These are phyloP conservation scores for Cordyceps fumosorosea DNA, from an alignment of 2,329 filamentous ascomycete genomes.

Conservation along the genomic window DNA sequence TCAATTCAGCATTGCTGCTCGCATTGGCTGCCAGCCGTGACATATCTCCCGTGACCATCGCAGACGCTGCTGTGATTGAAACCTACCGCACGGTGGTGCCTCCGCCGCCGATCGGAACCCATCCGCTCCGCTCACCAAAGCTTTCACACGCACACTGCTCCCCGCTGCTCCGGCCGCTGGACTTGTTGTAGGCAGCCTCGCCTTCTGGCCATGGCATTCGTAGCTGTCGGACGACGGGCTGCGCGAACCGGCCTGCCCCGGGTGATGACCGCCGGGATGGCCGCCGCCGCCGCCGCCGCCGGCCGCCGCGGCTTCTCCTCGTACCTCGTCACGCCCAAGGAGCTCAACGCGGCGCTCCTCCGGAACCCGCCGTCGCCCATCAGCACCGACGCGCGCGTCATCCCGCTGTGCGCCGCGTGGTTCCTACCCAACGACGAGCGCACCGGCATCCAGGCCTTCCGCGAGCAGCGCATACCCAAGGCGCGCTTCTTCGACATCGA, in stretches of 20 bases:
- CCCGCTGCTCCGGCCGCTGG: slow-evolving; percentile 7
- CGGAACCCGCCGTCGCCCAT: slow-evolving; percentile 75
- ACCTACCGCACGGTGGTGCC: not conserved
- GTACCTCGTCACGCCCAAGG: slow-evolving; percentile 79
- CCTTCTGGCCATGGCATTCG: slow-evolving; percentile 33
- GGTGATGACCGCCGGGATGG: slow-evolving; percentile 24
- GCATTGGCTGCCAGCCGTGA: not conserved
- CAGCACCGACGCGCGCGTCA: slow-evolving; percentile 72
- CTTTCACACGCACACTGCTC: slow-evolving; percentile 7
- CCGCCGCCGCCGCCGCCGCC: slow-evolving; percentile 19
- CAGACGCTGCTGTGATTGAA: not conserved
- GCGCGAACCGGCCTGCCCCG: slow-evolving; percentile 33
- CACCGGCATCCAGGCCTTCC: slow-evolving; percentile 74
- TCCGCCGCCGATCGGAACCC: not conserved
- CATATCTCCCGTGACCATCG: not conserved
- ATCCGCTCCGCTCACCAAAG: not conserved
- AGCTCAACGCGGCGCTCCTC: slow-evolving; percentile 74
- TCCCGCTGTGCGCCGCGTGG: slow-evolving; percentile 90
- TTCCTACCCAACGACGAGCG: slow-evolving; percentile 90
- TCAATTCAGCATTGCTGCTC: not conserved
- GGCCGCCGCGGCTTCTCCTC: slow-evolving; percentile 52
- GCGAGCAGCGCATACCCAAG: slow-evolving; percentile 75
- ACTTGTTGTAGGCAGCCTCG: not conserved
- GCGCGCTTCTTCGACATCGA: slow-evolving; percentile 96
- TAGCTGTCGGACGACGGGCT: slow-evolving; percentile 38